Conservation (phyloP, 805 yeast genomes). For the Candida pseudofarinosa region DNA sequence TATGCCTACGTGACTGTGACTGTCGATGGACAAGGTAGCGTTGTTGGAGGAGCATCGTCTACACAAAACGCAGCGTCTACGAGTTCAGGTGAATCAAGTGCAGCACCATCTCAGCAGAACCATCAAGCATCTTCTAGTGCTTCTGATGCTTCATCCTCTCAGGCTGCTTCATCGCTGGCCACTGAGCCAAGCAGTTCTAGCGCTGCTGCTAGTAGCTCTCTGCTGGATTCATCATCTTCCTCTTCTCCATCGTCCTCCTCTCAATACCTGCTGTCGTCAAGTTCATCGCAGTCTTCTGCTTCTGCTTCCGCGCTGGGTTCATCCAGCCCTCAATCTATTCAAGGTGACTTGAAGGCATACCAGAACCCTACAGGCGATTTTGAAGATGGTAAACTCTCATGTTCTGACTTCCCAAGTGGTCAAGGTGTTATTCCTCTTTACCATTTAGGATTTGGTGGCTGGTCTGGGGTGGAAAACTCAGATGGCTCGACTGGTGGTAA, state of each 20-base stretch:
- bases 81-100: conserved; percentile 6
- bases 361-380: conserved; percentile 57
- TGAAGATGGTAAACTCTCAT: conserved; percentile 65
- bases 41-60: conserved; percentile 19
- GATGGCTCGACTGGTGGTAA: conserved; percentile 59
- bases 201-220: not conserved
- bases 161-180: conserved; percentile 5
- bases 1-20: conserved; percentile 41
- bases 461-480: conserved; percentile 67
- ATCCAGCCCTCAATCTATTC: conserved; percentile 22
- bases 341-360: conserved; percentile 53
- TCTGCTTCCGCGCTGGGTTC: conserved; percentile 10
- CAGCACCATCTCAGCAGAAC: not conserved
- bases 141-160: conserved; percentile 11
- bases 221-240: conserved; percentile 17
- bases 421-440: conserved; percentile 71
- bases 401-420: conserved; percentile 72
- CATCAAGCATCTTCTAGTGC: conserved; percentile 7
- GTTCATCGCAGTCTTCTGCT: conserved; percentile 28
- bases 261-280: conserved; percentile 10
- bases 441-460: conserved; percentile 64
- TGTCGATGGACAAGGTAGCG: conserved; percentile 41
- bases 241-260: conserved; percentile 6
- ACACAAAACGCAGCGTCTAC: conserved; percentile 17
- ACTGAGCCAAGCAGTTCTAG: conserved; percentile 9